Evolutionary conservation across 2,329 filamentous ascomycete genomes (phyloP).

Genomic region (Exophiala dermatitidis): DNA sequence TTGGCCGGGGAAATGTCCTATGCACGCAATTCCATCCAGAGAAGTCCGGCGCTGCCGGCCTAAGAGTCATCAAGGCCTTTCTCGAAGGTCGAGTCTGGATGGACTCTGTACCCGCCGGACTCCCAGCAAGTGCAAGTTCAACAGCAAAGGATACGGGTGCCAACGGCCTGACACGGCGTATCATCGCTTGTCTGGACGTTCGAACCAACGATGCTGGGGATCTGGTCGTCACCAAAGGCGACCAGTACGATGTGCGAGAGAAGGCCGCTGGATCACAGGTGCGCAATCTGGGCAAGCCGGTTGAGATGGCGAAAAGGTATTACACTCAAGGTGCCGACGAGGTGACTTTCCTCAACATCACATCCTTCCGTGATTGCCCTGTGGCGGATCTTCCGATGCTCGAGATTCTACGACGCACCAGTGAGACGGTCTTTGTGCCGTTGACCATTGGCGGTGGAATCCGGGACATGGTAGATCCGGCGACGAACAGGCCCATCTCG

Average conservation of each 20-base stretch:
- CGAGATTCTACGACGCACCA: conserved; percentile 78
- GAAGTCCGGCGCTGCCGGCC: conserved; percentile 84
- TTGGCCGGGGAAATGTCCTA: conserved; percentile 77
- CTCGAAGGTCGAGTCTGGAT: conserved; percentile 60
- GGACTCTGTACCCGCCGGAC: conserved; percentile 21
- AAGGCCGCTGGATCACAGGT: conserved; percentile 61
- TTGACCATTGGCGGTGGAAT: conserved; percentile 94
- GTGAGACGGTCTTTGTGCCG: conserved; percentile 89
- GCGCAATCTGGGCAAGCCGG: conserved; percentile 91
- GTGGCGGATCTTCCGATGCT: conserved; percentile 92
- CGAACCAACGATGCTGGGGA: conserved; percentile 90
- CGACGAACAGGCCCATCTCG: conserved; percentile 75
- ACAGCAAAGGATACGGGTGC: conserved; percentile 3
- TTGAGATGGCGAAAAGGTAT: conserved; percentile 87
- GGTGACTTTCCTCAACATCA: conserved; percentile 97
- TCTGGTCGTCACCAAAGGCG: conserved; percentile 94
- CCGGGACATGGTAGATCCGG: conserved; percentile 74
- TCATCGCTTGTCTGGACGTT: conserved; percentile 95
- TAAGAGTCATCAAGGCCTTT: conserved; percentile 79
- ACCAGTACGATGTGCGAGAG: conserved; percentile 97
- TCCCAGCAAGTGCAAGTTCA: background rate
- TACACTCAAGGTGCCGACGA: conserved; percentile 97
- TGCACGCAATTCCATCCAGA: conserved; percentile 97
- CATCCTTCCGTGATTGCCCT: conserved; percentile 91
- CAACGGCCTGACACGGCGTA: conserved; percentile 77